phyloP scores from a whole-genome alignment of 73 alveolate species.

The Durusdinium trenchii region DNA sequence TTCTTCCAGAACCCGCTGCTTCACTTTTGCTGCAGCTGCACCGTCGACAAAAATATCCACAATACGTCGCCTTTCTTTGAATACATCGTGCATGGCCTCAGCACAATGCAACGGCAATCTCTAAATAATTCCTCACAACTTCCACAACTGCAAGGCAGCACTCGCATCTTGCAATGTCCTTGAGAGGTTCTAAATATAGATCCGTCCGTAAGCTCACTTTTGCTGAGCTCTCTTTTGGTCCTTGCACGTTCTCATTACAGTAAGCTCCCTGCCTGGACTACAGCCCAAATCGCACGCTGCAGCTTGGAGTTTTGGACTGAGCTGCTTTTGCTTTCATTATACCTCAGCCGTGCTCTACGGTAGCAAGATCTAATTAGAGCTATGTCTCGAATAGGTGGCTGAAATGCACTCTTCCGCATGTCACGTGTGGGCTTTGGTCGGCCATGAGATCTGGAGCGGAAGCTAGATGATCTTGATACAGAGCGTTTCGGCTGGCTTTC shows the following conservation, averaged over 20 bases:
- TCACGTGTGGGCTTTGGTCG: not conserved
- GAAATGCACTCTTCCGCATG: too few species aligned
- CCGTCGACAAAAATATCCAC: not conserved
- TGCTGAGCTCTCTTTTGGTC: too few species aligned
- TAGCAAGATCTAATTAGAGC: not conserved
- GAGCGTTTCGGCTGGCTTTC: too few species aligned
- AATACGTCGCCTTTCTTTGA: not conserved
- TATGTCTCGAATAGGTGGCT: not conserved
- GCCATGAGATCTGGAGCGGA: not conserved
- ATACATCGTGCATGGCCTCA: not conserved
- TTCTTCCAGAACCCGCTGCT: too few species aligned
- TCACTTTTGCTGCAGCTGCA: not conserved
- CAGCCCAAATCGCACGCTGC: not conserved
- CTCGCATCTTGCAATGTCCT: too few species aligned
- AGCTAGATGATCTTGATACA: not conserved
- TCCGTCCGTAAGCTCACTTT: too few species aligned
- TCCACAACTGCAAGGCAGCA: too few species aligned
- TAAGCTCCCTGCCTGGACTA: not conserved
- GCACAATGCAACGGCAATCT: too few species aligned
- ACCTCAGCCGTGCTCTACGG: not conserved
- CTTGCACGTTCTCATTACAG: too few species aligned
- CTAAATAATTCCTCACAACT: too few species aligned
- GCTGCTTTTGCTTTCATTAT: not conserved
- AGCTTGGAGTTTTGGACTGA: not conserved
- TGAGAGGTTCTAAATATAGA: too few species aligned